phyloP scores from a whole-genome alignment of 192 early-diverging fungal species.

The Globomyces pollinis-pini region DNA sequence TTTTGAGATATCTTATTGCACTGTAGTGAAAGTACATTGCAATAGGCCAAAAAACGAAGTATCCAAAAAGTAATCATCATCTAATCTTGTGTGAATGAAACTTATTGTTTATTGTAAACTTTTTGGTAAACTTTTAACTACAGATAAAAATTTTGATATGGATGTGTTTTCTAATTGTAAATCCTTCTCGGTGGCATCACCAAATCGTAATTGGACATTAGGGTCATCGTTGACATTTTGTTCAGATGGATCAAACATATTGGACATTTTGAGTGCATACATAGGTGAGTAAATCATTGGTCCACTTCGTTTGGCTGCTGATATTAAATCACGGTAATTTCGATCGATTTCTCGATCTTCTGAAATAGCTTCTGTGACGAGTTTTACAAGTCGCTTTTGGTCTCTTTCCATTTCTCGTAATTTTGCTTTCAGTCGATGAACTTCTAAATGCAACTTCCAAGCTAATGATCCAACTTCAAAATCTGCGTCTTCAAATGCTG shows the following conservation, averaged over 20 bases:
- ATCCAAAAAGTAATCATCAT: neutral
- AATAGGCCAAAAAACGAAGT: no score
- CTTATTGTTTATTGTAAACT: no score
- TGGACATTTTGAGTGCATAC: neutral
- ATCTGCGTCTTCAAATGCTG: neutral
- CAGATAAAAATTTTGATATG: neutral
- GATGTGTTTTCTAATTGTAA: neutral
- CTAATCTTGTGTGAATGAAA: neutral
- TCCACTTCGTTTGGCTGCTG: neutral
- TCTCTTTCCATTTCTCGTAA: conserved; percentile 21
- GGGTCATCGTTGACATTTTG: neutral
- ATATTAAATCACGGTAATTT: neutral
- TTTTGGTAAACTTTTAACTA: no score
- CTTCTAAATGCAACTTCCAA: conserved; percentile 9
- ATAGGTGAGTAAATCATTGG: neutral
- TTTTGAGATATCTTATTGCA: no score
- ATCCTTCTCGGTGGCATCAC: neutral
- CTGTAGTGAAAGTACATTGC: no score
- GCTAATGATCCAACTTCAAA: neutral
- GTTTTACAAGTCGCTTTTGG: conserved; percentile 22
- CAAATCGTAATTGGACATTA: neutral
- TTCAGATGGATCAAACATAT: neutral
- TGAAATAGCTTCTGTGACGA: conserved; percentile 3
- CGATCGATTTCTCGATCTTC: conserved; percentile 17
- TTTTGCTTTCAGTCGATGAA: conserved; percentile 12